phyloP scores from a whole-genome alignment of 352 stramenopile species.

The Nothophytophthora sp. region DNA sequence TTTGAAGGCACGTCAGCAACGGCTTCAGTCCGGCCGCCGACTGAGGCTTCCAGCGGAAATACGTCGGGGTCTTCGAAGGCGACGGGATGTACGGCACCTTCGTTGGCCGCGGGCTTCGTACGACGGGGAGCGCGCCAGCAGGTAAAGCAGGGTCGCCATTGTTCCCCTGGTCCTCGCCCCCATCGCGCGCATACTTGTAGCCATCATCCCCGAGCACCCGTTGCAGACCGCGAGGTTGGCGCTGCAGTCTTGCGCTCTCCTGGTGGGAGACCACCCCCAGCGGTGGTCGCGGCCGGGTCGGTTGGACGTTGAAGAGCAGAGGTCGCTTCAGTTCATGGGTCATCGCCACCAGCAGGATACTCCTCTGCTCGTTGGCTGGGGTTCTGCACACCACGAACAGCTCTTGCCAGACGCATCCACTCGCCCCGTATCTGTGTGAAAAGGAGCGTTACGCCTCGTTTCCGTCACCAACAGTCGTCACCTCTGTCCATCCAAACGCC shows the following conservation, averaged over 20 bases:
- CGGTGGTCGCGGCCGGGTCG: conserved; percentile 27
- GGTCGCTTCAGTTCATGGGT: conserved; percentile 54
- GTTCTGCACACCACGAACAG: too few species aligned
- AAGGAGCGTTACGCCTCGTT: too few species aligned
- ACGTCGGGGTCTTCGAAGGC: conserved; percentile 53
- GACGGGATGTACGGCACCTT: conserved; percentile 39
- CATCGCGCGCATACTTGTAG: conserved; percentile 12
- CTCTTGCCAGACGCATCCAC: too few species aligned
- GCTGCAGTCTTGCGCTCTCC: conserved; percentile 41
- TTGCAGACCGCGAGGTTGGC: conserved; percentile 12
- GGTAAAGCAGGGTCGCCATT: conserved; percentile 15
- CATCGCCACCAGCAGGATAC: conserved; percentile 29
- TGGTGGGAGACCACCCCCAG: conserved; percentile 57
- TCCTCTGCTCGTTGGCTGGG: too few species aligned
- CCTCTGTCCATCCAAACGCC: too few species aligned
- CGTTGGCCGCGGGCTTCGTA: conserved; percentile 41
- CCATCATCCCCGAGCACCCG: conserved; percentile 7
- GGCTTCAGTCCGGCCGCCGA: conserved; percentile 8
- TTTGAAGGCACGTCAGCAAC: neutral
- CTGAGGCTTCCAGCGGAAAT: conserved; percentile 65
- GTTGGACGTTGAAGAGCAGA: conserved; percentile 54
- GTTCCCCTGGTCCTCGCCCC: neutral
- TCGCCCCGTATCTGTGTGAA: too few species aligned
- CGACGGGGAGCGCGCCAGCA: conserved; percentile 49
- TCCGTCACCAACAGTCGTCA: too few species aligned